Evolutionary conservation across 2,329 filamentous ascomycete genomes (phyloP).

Genomic region (Fragosphaeria purpurea): DNA sequence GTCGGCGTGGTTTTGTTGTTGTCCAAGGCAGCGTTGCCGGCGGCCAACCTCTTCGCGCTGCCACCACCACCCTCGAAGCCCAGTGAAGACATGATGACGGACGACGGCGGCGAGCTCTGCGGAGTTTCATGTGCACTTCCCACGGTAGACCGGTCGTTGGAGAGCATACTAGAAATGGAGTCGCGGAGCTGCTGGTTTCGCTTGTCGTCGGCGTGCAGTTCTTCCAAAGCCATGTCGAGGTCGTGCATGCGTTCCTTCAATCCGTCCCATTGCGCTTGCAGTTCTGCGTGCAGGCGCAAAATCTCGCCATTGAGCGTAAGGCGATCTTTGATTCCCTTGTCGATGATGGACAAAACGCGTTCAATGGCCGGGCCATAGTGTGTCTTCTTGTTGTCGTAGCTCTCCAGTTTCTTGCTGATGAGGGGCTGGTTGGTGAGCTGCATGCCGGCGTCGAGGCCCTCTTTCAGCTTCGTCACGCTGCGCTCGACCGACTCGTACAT

Average conservation of each 20-base stretch:
- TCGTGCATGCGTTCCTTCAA: conserved; percentile 69
- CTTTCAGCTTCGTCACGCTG: conserved; percentile 71
- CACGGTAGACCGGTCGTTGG: conserved; percentile 63
- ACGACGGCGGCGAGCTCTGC: conserved; percentile 55
- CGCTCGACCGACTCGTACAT: conserved; percentile 94
- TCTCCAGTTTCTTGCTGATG: conserved; percentile 77
- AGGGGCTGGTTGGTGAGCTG: conserved; percentile 61
- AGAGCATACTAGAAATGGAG: conserved; percentile 86
- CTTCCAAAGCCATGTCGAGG: conserved; percentile 65
- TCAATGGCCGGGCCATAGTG: conserved; percentile 93
- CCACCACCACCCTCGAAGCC: conserved; percentile 28
- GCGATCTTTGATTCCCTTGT: conserved; percentile 91
- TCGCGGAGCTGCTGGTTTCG: conserved; percentile 72
- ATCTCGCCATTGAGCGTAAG: conserved; percentile 96
- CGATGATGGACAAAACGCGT: conserved; percentile 81
- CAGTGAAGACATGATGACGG: conserved; percentile 48
- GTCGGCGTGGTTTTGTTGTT: conserved; percentile 27
- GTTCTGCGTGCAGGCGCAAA: conserved; percentile 71
- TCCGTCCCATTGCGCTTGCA: conserved; percentile 70
- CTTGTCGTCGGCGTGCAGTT: conserved; percentile 48
- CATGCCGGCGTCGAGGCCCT: conserved; percentile 64
- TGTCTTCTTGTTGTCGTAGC: conserved; percentile 86
- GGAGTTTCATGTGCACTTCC: conserved; percentile 63
- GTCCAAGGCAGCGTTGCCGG: neutral
- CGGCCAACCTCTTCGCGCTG: conserved; percentile 28